phyloP scores from a whole-genome alignment of 805 yeast genomes.

The Saccharomycopsis fibuligera region DNA sequence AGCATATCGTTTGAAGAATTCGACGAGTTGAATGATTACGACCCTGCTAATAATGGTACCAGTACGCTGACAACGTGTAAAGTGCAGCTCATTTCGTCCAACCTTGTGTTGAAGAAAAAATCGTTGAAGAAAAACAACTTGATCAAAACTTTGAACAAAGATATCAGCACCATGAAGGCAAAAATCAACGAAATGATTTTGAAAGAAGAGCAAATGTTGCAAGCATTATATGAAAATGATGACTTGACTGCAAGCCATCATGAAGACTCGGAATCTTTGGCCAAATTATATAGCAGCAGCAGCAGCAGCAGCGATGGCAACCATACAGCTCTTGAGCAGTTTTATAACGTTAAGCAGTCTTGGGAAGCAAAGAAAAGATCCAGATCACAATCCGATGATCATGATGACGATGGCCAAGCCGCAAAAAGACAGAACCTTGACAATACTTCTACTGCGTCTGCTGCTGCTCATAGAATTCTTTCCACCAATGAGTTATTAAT shows the following conservation, averaged over 20 bases:
- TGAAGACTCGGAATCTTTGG: too few species aligned
- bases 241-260: too few species aligned
- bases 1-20: background rate
- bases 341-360: too few species aligned
- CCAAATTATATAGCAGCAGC: too few species aligned
- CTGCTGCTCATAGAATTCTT: too few species aligned
- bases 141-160: conserved; percentile 17
- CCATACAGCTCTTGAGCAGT: too few species aligned
- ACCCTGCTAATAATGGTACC: background rate
- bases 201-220: conserved; percentile 14
- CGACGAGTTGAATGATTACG: background rate
- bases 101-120: conserved; percentile 19
- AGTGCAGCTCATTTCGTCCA: conserved; percentile 20
- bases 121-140: conserved; percentile 18
- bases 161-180: conserved; percentile 11
- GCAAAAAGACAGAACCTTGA: too few species aligned
- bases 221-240: conserved; percentile 1
- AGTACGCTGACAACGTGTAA: conserved; percentile 5
- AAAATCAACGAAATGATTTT: conserved; percentile 16
- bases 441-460: too few species aligned
- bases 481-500: conserved; percentile 14
- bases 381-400: too few species aligned
- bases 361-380: too few species aligned
- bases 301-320: too few species aligned
- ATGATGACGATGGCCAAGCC: too few species aligned